These are phyloP conservation scores for Erythrobasidium hasegawianum DNA, from an alignment of 1,284 basidiomycete species.

Conservation along the genomic window DNA sequence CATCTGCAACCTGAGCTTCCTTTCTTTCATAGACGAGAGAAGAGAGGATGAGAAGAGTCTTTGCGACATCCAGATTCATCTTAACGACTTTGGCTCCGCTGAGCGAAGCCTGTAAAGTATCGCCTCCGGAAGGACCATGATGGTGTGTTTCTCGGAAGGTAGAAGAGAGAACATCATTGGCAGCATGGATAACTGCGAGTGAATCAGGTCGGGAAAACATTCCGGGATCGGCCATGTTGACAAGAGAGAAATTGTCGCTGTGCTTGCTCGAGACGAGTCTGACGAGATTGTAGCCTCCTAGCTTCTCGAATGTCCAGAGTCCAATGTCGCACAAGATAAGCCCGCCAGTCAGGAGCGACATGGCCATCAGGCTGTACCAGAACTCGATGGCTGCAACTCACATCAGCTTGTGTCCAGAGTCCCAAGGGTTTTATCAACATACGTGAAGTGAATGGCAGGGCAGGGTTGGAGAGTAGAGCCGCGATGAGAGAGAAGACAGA, in stretches of 20 bases:
- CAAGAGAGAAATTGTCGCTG: background rate
- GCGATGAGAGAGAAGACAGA: background rate
- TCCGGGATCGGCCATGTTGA: background rate
- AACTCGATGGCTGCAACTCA: background rate
- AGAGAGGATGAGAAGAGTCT: conserved; percentile 1
- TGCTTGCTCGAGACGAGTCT: background rate
- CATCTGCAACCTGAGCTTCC: background rate
- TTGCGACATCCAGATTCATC: conserved; percentile 4
- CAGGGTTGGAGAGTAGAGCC: background rate
- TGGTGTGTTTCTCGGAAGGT: background rate
- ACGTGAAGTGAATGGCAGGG: background rate
- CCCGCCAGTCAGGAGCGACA: background rate
- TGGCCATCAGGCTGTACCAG: background rate
- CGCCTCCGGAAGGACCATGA: background rate
- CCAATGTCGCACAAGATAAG: background rate
- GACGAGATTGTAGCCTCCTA: conserved; percentile 1
- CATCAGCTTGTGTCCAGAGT: background rate
- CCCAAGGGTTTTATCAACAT: background rate
- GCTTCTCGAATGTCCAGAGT: background rate
- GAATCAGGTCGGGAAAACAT: background rate
- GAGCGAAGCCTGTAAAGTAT: background rate
- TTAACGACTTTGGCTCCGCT: background rate
- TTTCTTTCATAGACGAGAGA: background rate
- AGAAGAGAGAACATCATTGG: background rate
- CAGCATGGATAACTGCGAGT: background rate